phyloP scores from a whole-genome alignment of 768 basidiomycete species.

The Vararia minispora region DNA sequence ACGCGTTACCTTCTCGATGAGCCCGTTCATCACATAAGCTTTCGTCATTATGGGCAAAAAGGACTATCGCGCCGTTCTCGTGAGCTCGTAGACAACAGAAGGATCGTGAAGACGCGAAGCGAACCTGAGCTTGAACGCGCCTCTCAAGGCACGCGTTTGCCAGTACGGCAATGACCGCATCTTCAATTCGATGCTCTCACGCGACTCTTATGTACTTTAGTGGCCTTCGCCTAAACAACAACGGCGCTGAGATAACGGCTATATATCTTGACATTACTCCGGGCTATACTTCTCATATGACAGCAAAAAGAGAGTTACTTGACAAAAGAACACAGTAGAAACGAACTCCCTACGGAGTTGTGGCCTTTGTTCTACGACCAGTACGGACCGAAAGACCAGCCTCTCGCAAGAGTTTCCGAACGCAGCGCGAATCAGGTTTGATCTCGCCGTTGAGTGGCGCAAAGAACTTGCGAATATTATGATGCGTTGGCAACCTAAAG shows the following conservation, averaged over 20 bases:
- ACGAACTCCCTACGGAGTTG: no score
- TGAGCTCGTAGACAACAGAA: not conserved
- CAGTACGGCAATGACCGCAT: no score
- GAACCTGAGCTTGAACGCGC: not conserved
- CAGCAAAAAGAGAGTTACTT: no score
- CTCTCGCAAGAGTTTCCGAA: conserved; percentile 14
- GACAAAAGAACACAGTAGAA: no score
- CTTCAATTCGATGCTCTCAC: no score
- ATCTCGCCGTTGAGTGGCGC: conserved; percentile 21
- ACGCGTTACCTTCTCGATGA: conserved; percentile 73
- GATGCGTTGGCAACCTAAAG: conserved; percentile 3
- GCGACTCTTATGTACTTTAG: no score
- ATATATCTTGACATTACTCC: no score
- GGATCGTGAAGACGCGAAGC: not conserved
- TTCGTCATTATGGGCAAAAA: conserved; percentile 55
- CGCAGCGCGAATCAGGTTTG: conserved; percentile 19
- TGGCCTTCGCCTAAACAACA: no score
- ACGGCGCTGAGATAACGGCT: no score
- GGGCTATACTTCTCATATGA: no score
- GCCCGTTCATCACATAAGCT: conserved; percentile 72
- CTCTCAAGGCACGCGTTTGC: not conserved
- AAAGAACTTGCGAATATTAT: conserved; percentile 12
- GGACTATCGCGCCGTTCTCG: not conserved
- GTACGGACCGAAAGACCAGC: conserved; percentile 1
- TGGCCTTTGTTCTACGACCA: no score